A percentile compares a stretch with the other conserved stretches of the same genome.
Evolutionary conservation across 1,284 basidiomycete genomes (phyloP).

Genomic region (Cryptococcus wingfieldii): DNA sequence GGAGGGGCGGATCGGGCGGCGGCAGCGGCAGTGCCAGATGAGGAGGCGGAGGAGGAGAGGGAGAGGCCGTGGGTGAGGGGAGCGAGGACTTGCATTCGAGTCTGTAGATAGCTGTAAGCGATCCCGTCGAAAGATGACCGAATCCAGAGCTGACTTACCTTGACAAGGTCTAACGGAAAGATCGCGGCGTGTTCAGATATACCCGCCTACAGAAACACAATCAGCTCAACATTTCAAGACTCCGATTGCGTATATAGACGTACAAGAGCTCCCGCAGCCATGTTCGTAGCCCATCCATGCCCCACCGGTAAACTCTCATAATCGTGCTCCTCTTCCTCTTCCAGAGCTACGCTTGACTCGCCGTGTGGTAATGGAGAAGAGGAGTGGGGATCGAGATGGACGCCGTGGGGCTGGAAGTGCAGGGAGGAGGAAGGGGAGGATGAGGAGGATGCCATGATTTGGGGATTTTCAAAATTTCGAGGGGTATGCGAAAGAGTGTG

Average conservation of each 20-base stretch:
- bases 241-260: constrained; percentile 37
- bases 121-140: not conserved
- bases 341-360: constrained; percentile 16
- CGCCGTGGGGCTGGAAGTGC: constrained; percentile 23
- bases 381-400: constrained; percentile 22
- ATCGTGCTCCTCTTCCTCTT: constrained; percentile 46
- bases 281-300: constrained; percentile 66
- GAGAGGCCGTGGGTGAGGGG: constrained; percentile 48
- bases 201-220: constrained; percentile 64
- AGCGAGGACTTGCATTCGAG: constrained; percentile 94
- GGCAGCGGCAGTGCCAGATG: constrained; percentile 78
- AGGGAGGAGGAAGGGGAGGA: constrained; percentile 15
- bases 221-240: not conserved
- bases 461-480: too few species aligned
- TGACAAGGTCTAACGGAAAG: constrained; percentile 98
- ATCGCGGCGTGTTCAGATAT: constrained; percentile 99
- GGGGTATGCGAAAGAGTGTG: too few species aligned
- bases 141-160: constrained; percentile 57
- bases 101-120: constrained; percentile 54
- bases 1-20: constrained; percentile 15
- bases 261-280: constrained; percentile 93
- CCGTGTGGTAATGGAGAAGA: constrained; percentile 16
- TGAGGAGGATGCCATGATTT: not conserved
- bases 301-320: constrained; percentile 49
- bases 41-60: constrained; percentile 57